A percentile compares a stretch with the other conserved stretches of the same genome.
Evolutionary conservation across 345 rosid species (phyloP).

Genomic region (Turnera subulata): DNA sequence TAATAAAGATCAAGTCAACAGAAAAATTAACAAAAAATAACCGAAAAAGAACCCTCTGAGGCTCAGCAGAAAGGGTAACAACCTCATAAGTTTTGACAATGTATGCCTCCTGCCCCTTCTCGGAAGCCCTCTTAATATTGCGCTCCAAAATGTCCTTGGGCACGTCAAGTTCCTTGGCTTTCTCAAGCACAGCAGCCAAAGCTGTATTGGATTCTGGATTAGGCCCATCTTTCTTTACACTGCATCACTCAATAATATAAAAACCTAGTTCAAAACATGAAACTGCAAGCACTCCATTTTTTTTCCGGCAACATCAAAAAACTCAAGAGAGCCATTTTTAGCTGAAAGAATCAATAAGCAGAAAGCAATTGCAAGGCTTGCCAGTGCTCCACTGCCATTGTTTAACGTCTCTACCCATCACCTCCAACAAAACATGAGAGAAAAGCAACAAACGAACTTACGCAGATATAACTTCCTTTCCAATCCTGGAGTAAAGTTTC

Average conservation of each 20-base stretch:
- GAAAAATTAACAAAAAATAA: background rate
- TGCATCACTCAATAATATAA: conserved; percentile 27
- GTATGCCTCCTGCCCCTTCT: conserved; percentile 86
- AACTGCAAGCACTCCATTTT: background rate
- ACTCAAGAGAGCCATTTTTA: background rate
- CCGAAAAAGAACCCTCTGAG: background rate
- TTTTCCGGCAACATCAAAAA: background rate
- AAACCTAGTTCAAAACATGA: background rate
- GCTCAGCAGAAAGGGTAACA: conserved; percentile 9
- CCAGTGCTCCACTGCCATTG: background rate
- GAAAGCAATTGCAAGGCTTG: background rate
- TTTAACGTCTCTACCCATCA: background rate
- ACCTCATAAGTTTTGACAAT: conserved; percentile 91
- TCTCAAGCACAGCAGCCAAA: conserved; percentile 77
- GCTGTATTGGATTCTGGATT: conserved; percentile 67
- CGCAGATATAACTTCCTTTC: conserved; percentile 93
- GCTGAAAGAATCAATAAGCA: background rate
- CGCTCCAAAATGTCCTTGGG: conserved; percentile 95
- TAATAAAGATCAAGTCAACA: background rate
- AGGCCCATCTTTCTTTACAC: conserved; percentile 87
- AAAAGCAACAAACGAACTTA: conserved; percentile 36
- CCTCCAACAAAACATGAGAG: background rate
- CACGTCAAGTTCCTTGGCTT: conserved; percentile 81
- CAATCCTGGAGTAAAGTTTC: conserved; percentile 65
- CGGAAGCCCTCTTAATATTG: conserved; percentile 82